Conservation (phyloP, 2,329 filamentous ascomycete species). For the Pyrenochaeta sp. region DNA sequence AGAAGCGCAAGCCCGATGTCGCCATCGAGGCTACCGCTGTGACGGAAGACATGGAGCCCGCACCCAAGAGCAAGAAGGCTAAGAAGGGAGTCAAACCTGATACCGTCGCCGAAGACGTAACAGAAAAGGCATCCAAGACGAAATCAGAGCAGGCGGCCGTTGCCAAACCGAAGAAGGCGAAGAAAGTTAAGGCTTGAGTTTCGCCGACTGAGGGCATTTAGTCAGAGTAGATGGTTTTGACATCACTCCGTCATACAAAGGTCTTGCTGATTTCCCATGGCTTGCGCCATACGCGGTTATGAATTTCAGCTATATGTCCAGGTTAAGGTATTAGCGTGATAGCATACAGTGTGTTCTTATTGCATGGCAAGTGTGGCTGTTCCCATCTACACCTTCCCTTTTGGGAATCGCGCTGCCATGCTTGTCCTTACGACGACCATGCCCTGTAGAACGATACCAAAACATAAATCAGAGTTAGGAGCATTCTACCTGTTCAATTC, state of each 20-base stretch:
- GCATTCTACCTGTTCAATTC: background rate
- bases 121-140: slow-evolving; percentile 19
- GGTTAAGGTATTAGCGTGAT: background rate
- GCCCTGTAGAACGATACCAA: background rate
- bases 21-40: slow-evolving; percentile 16
- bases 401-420: background rate
- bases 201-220: background rate
- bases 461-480: background rate
- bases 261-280: background rate
- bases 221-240: background rate
- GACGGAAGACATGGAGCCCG: slow-evolving; percentile 16
- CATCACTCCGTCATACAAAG: background rate
- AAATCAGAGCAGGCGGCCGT: slow-evolving; percentile 14
- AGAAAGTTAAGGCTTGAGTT: slow-evolving; percentile 35
- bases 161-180: slow-evolving; percentile 36
- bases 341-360: background rate
- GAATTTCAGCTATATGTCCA: background rate
- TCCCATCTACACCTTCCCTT: background rate
- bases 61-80: slow-evolving; percentile 31
- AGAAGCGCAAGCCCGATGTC: slow-evolving; percentile 30
- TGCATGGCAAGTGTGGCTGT: background rate
- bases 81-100: slow-evolving; percentile 31
- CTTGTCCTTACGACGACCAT: background rate
- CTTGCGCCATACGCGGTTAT: background rate
- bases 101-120: slow-evolving; percentile 17